phyloP scores from a whole-genome alignment of 2,329 filamentous ascomycete species.

The Talaromyces sp. region DNA sequence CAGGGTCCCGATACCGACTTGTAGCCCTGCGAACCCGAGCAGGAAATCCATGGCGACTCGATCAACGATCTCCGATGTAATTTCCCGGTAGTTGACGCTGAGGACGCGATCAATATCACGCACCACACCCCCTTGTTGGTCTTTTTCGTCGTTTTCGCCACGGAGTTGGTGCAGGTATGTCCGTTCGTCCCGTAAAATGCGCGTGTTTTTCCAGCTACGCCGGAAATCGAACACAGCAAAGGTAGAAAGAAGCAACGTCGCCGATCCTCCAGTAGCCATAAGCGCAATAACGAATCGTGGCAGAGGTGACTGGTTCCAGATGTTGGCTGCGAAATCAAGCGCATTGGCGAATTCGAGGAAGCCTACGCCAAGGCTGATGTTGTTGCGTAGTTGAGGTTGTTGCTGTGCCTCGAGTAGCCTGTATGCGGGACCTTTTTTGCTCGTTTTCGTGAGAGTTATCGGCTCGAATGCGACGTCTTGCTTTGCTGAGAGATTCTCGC shows the following conservation, averaged over 20 bases:
- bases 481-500: not conserved
- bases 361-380: conserved; percentile 37
- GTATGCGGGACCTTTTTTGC: not conserved
- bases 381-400: conserved; percentile 3
- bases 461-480: not conserved
- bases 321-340: conserved; percentile 52
- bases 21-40: conserved; percentile 44
- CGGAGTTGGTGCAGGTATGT: conserved; percentile 19
- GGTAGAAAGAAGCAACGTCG: conserved; percentile 40
- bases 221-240: conserved; percentile 43
- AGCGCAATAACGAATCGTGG: conserved; percentile 44
- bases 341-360: conserved; percentile 53
- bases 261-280: conserved; percentile 48
- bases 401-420: not conserved
- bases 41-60: conserved; percentile 47
- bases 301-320: conserved; percentile 50
- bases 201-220: conserved; percentile 42
- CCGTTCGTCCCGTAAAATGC: conserved; percentile 40
- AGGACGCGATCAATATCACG: conserved; percentile 32
- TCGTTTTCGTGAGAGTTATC: not conserved
- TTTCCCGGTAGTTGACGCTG: conserved; percentile 44
- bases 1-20: conserved; percentile 48
- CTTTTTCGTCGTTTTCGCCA: conserved; percentile 13
- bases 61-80: conserved; percentile 47
- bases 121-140: conserved; percentile 12